These are phyloP conservation scores for Phyllosticta paracitricarpa DNA, from an alignment of 2,329 filamentous ascomycete genomes.

Conservation along the genomic window DNA sequence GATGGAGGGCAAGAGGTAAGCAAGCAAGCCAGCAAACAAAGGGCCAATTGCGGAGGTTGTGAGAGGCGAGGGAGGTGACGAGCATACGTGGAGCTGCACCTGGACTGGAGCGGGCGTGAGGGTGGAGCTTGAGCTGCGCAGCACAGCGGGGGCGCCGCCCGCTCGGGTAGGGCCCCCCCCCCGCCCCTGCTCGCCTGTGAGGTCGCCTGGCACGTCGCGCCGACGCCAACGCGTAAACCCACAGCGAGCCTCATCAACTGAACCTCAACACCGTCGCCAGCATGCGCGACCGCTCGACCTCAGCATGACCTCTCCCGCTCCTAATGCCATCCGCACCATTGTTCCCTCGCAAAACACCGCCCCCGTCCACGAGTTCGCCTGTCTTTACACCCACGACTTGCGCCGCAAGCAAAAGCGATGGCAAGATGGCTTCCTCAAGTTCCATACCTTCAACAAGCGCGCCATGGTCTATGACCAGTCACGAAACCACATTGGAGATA, in stretches of 20 bases:
- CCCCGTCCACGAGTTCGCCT: conserved; percentile 69
- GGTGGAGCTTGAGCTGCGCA: conserved; percentile 3
- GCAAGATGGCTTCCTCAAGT: conserved; percentile 84
- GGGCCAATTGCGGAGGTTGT: neutral
- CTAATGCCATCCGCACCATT: conserved; percentile 16
- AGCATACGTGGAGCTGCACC: neutral
- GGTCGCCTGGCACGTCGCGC: neutral
- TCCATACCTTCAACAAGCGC: conserved; percentile 82
- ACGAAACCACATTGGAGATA: conserved; percentile 73
- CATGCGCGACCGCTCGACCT: neutral
- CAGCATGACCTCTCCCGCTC: conserved; percentile 18
- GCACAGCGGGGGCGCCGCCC: neutral
- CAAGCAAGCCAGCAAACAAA: neutral
- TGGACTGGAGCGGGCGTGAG: neutral
- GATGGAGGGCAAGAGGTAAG: neutral
- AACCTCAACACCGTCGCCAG: conserved; percentile 8
- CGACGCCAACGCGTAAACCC: neutral
- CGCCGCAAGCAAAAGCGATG: conserved; percentile 82
- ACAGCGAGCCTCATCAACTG: conserved; percentile 10
- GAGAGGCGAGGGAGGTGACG: conserved; percentile 3
- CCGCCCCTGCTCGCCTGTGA: neutral
- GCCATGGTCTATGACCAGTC: conserved; percentile 82
- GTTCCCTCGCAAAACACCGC: conserved; percentile 48
- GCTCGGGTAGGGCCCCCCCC: neutral
- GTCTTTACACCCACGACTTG: conserved; percentile 79